Base-by-base conservation (phyloP, 2,329 filamentous ascomycete genomes). In the Leptosphaerulina australis region DNA sequence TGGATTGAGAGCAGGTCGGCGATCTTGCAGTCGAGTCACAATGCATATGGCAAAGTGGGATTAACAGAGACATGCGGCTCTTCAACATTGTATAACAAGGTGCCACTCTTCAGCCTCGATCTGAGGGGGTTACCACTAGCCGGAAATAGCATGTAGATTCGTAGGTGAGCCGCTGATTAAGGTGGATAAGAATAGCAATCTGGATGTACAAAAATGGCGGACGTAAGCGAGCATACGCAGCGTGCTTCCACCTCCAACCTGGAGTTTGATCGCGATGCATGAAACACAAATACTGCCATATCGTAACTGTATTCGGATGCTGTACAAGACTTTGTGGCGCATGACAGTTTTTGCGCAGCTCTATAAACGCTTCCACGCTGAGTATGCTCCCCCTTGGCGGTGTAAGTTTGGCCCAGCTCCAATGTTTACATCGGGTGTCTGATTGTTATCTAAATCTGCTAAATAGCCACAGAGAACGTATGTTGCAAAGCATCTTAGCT, bases 121-220 rank as follows among this genome's bases (percentile, higher is more conserved):
- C 43, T 51, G 20, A 11, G 29, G 45, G 29, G 17, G 55, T 28
- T 39, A 53, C 36, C 47, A 34, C 57, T 60, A 59, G 40, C 53
- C 55, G 12, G n/a, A 62, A 50, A 21, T 18, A 58, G 56, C 21
- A 45, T 37, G 53, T 37, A 39, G 46, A 48, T 9, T 59, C 45
- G 54, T 53, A 48, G 46, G 36, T 60, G 55, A 49, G 51, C 40
- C 37, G 66, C 64, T 69, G 63, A 69, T 61, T 67, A 61, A 68
- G 48, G 39, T 35, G 12, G 49, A 60, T 54, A 59, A 60, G 49
- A 67, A 67, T 68, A 68, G 63, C 36, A 61, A 36, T 33, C 29
- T 43, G 41, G 6, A 18, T 46, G 44, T 10, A 55, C 50, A 36
- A 22, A 30, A 49, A 51, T 30, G 37, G 53, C 52, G 45, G 51